Base-by-base conservation (phyloP, 768 basidiomycete genomes). In the Tubosaeta sp. region DNA sequence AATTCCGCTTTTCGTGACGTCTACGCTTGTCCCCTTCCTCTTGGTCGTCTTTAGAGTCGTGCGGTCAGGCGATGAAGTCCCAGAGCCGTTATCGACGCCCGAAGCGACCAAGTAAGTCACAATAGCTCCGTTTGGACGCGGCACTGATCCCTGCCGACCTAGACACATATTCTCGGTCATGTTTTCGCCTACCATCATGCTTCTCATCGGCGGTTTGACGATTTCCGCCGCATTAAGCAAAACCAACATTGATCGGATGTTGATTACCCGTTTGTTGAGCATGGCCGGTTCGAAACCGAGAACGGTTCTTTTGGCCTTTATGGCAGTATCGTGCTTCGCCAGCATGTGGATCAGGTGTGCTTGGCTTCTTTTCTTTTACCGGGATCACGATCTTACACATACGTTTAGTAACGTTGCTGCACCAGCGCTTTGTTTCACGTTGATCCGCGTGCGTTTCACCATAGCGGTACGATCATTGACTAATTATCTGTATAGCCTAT, bases 161-260 rank as follows among this genome's bases (percentile, higher is more conserved):
- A 95, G 92, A 71, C 92, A 79, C 66, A 81, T 97, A 50, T 98
- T 98, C 68, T 90, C 91, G 0, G 78, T 83, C 44, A 98, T 98
- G 93, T 97, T 99, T 71, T 90, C 90, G 0, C 91, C 94, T 0
- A 99, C 94, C 0, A 96, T 99, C 69, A 95, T 97, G 91, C 87
- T 99, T 31, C 84, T 98, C 44, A 91, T 95, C 57, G 94, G 94
- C 10, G 95, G 96, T 27, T 95, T 98, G 76, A 98, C 95, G 9
- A 95, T 98, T 56, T 93, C 96, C 0, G 93, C 94, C 10, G 96
- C 94, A 0, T 73, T 99, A 21, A 90, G 87, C 72, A 98, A 97
- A 74, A 94, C 94, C 6, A 88, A 88, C 56, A 92, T 98, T 54
- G 96, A 98, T 71, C 81, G 86, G 21, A 81, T 97, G 50, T 67